Evolutionary conservation across 2,329 filamentous ascomycete species (phyloP).

Genomic region (Hypoxylon sp.): DNA sequence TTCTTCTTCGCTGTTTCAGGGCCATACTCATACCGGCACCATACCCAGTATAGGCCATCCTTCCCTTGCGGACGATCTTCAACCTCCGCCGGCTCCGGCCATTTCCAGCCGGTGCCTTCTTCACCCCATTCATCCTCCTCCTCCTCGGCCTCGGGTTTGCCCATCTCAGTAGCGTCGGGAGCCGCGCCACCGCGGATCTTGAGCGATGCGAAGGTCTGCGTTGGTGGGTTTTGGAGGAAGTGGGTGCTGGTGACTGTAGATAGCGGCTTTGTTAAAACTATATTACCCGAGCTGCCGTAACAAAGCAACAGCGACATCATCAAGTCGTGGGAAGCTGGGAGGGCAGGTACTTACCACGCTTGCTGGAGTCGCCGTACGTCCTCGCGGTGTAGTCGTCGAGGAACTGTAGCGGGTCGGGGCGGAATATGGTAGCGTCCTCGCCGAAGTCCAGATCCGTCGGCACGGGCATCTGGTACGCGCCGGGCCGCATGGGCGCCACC

Average conservation of each 20-base stretch:
- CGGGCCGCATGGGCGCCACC: slow-evolving; percentile 55
- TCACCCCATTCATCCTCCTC: too few species aligned
- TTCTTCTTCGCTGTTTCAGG: too few species aligned
- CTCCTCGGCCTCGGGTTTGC: not conserved
- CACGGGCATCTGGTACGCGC: slow-evolving; percentile 23
- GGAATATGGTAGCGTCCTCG: slow-evolving; percentile 5
- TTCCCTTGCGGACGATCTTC: too few species aligned
- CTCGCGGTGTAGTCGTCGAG: slow-evolving; percentile 38
- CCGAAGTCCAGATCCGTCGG: slow-evolving; percentile 31
- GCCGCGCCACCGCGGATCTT: slow-evolving; percentile 21
- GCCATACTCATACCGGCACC: too few species aligned
- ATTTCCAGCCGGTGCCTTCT: too few species aligned
- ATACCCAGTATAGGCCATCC: too few species aligned
- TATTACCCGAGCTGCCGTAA: not conserved
- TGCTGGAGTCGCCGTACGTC: slow-evolving; percentile 22
- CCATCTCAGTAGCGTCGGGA: not conserved
- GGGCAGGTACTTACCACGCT: slow-evolving; percentile 23
- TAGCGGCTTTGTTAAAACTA: too few species aligned
- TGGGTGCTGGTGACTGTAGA: slow-evolving; percentile 8
- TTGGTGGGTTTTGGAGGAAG: slow-evolving; percentile 2
- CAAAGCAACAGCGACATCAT: not conserved
- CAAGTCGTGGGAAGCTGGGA: not conserved
- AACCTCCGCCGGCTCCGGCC: too few species aligned
- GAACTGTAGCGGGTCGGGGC: slow-evolving; percentile 41
- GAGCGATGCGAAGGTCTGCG: slow-evolving; percentile 17